Conservation (phyloP, 73 alveolate species). For the Symbiodinium natans region DNA sequence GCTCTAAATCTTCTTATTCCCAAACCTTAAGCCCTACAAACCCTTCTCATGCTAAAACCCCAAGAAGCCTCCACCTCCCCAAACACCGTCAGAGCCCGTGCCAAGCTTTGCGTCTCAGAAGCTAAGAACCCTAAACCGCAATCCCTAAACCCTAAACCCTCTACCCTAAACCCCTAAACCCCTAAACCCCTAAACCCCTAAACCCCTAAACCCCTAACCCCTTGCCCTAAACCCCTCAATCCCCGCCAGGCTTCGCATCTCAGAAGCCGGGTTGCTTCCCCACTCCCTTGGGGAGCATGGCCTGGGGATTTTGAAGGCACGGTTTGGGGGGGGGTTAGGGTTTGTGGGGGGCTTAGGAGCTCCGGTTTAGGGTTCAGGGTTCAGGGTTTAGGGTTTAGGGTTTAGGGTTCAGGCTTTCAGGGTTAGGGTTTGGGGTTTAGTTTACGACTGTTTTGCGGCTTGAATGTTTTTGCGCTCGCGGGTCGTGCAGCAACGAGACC, state of each 20-base stretch:
- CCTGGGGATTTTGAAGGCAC: conserved; percentile 61
- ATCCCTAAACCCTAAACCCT: neutral
- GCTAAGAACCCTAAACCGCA: neutral
- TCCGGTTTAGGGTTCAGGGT: neutral
- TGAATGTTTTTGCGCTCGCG: too few species aligned
- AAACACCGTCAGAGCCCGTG: neutral
- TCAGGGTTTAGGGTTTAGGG: neutral
- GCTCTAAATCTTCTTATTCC: neutral
- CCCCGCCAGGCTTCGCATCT: conserved; percentile 18
- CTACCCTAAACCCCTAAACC: neutral
- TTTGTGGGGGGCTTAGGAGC: too few species aligned
- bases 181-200: too few species aligned
- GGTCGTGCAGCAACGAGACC: too few species aligned
- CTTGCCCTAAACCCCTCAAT: too few species aligned
- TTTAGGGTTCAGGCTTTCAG: too few species aligned
- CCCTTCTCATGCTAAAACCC: neutral
- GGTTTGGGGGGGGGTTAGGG: neutral
- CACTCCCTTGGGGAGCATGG: conserved; percentile 42
- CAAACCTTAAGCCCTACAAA: neutral
- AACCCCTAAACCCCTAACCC: too few species aligned
- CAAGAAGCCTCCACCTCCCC: neutral
- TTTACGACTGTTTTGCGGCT: too few species aligned
- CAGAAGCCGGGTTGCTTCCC: conserved; percentile 52
- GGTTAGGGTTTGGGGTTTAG: too few species aligned
- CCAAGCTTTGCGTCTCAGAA: neutral